Percentiles rank a stretch among this genome's conserved stretches.
These are phyloP conservation scores for Flueggea neowawraea DNA, from an alignment of 441 rosid species.

Conservation along the genomic window DNA sequence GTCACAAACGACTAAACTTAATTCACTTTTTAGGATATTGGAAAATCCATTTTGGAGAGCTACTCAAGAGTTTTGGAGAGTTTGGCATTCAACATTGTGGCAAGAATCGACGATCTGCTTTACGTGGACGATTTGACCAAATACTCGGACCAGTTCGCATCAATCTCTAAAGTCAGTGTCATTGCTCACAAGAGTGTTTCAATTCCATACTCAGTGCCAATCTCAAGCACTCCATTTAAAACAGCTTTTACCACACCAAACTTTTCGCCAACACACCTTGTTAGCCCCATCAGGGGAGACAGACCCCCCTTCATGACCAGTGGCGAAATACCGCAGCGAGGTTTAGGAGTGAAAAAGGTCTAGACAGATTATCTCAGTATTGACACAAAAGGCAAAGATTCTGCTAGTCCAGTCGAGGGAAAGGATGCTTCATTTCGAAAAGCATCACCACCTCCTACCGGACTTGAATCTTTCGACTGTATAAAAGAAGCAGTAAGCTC, in stretches of 20 bases:
- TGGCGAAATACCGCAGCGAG: slow-evolving; percentile 51
- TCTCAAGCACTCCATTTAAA: slow-evolving; percentile 51
- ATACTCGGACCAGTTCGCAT: slow-evolving; percentile 58
- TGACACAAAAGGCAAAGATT: slow-evolving; percentile 40
- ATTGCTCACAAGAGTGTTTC: slow-evolving; percentile 47
- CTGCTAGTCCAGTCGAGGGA: slow-evolving; percentile 21
- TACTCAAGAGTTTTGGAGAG: slow-evolving; percentile 96
- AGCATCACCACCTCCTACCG: slow-evolving; percentile 31
- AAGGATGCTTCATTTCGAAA: slow-evolving; percentile 18
- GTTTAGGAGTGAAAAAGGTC: slow-evolving; percentile 59
- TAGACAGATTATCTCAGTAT: slow-evolving; percentile 64
- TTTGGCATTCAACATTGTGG: slow-evolving; percentile 86
- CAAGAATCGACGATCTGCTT: slow-evolving; percentile 89
- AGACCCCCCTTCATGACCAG: slow-evolving; percentile 44
- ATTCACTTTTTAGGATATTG: slow-evolving; percentile 61
- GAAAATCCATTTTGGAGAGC: slow-evolving; percentile 97
- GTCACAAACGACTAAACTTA: not conserved
- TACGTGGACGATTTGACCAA: slow-evolving; percentile 83
- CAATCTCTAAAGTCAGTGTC: slow-evolving; percentile 46
- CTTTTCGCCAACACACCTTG: slow-evolving; percentile 52
- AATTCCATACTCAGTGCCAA: slow-evolving; percentile 44
- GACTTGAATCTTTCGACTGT: slow-evolving; percentile 18
- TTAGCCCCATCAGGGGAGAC: slow-evolving; percentile 53
- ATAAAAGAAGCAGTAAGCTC: slow-evolving; percentile 15
- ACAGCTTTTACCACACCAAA: slow-evolving; percentile 66